Evolutionary conservation across 2,329 filamentous ascomycete genomes (phyloP).

Genomic region (Phaeosphaeria sp.): DNA sequence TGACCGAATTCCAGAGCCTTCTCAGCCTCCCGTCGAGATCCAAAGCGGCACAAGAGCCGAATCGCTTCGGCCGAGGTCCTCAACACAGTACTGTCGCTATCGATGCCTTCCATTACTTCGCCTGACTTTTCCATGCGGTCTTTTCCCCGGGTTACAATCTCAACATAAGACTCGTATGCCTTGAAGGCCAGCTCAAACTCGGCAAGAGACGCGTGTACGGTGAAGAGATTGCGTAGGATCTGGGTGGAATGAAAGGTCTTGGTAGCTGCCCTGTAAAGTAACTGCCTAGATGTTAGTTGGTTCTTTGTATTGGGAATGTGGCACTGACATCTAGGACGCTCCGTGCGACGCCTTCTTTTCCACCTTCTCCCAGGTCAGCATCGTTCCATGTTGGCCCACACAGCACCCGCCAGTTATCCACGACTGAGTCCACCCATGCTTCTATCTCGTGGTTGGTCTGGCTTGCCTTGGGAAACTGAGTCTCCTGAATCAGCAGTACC

Average conservation of each 20-base stretch:
- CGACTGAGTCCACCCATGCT: conserved; percentile 77
- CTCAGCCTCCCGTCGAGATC: conserved; percentile 74
- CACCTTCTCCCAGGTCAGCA: conserved; percentile 79
- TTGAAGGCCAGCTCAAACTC: conserved; percentile 93
- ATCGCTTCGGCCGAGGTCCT: conserved; percentile 82
- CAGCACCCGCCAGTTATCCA: conserved; percentile 84
- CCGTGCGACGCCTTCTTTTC: conserved; percentile 75
- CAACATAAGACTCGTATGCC: conserved; percentile 89
- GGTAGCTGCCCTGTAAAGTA: conserved; percentile 86
- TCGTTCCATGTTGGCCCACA: conserved; percentile 83
- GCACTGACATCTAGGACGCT: conserved; percentile 71
- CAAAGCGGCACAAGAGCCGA: conserved; percentile 81
- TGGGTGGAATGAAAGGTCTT: conserved; percentile 96
- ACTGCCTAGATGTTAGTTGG: conserved; percentile 52
- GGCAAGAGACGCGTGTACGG: conserved; percentile 82
- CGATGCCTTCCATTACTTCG: conserved; percentile 72
- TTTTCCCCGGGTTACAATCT: conserved; percentile 85
- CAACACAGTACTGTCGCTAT: conserved; percentile 78
- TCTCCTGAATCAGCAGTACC: conserved; percentile 76
- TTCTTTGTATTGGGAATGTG: not conserved
- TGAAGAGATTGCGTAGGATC: conserved; percentile 85
- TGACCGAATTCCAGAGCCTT: conserved; percentile 75
- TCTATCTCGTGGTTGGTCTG: conserved; percentile 82
- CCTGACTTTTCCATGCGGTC: conserved; percentile 79
- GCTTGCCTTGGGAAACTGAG: conserved; percentile 82